phyloP scores from a whole-genome alignment of 2,329 filamentous ascomycete genomes.

The Penicillium sp. region DNA sequence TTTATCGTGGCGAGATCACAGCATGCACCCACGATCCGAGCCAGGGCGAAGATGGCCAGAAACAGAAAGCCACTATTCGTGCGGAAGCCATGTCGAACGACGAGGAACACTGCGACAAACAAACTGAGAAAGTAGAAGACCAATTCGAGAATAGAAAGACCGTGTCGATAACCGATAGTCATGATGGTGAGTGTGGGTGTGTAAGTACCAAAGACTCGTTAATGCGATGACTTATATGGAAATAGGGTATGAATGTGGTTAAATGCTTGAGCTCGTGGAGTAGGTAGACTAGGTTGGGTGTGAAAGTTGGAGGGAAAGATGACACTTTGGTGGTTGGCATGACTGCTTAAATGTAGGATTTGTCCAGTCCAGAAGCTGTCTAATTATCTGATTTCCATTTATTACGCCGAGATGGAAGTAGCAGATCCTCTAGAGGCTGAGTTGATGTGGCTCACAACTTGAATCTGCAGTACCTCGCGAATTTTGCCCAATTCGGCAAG shows the following conservation, averaged over 20 bases:
- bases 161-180: slow-evolving; percentile 29
- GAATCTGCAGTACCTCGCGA: not conserved
- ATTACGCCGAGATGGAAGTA: slow-evolving; percentile 2
- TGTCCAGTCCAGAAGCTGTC: too few relatives aligned
- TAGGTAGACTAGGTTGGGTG: too few relatives aligned
- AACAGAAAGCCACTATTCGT: slow-evolving; percentile 50
- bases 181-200: slow-evolving; percentile 3
- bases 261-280: too few relatives aligned
- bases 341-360: too few relatives aligned
- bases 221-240: too few relatives aligned
- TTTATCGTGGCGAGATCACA: slow-evolving; percentile 48
- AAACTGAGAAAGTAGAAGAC: slow-evolving; percentile 34
- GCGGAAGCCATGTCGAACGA: slow-evolving; percentile 34
- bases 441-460: not conserved
- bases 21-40: slow-evolving; percentile 47
- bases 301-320: too few relatives aligned
- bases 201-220: too few relatives aligned
- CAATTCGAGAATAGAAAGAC: slow-evolving; percentile 28
- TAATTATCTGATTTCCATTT: not conserved
- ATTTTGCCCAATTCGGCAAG: not conserved
- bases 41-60: slow-evolving; percentile 48
- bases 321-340: too few relatives aligned
- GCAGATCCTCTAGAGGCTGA: slow-evolving; percentile 1
- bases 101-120: slow-evolving; percentile 25
- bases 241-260: too few relatives aligned